These are phyloP conservation scores for Vavraia culicis DNA, from an alignment of 371 early-diverging fungal species.

Conservation along the genomic window DNA sequence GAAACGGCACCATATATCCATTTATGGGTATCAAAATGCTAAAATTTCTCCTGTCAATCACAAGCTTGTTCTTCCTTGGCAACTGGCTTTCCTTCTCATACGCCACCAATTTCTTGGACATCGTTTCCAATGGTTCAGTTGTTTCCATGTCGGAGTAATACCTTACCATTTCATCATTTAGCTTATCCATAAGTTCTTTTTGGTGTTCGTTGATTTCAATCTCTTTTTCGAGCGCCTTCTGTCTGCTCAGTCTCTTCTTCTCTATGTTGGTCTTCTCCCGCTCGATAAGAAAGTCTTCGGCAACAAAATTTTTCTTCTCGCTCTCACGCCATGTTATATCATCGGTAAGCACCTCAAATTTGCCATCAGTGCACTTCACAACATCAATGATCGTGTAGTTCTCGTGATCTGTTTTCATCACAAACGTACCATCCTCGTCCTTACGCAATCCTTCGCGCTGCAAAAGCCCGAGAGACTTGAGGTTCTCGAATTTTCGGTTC, in stretches of 20 bases:
- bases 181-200: constrained; percentile 41
- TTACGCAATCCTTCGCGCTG: too few relatives aligned
- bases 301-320: too few relatives aligned
- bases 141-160: constrained; percentile 25
- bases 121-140: constrained; percentile 8
- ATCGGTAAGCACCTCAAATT: too few relatives aligned
- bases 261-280: constrained; percentile 16
- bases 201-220: constrained; percentile 43
- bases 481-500: too few relatives aligned
- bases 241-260: constrained; percentile 38
- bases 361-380: too few relatives aligned
- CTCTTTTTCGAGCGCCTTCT: constrained; percentile 36
- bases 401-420: too few relatives aligned
- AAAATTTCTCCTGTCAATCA: constrained; percentile 65
- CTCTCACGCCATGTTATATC: too few relatives aligned
- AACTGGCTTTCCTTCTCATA: constrained; percentile 39
- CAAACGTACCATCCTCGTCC: too few relatives aligned
- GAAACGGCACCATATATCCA: constrained; percentile 89
- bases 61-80: constrained; percentile 47
- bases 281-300: too few relatives aligned
- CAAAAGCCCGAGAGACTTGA: too few relatives aligned
- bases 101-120: constrained; percentile 1
- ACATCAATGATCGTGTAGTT: too few relatives aligned
- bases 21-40: constrained; percentile 78
- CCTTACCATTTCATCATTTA: constrained; percentile 38